Evolutionary conservation across 305 asterid genomes (phyloP).

Genomic region (Fraxinus sp.): DNA sequence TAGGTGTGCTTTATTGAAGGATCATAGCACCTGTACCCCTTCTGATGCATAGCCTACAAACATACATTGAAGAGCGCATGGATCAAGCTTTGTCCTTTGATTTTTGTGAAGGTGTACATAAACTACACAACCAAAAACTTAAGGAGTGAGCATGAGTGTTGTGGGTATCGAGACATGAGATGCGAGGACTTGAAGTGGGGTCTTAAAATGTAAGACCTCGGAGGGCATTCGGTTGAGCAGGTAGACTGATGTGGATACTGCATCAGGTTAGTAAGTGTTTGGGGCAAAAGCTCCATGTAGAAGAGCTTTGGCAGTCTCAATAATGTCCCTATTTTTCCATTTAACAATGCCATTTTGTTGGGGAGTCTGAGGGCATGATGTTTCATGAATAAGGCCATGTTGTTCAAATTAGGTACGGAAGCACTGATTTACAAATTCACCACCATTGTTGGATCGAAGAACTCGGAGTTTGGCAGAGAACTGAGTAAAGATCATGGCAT

Average conservation of each 20-base stretch:
- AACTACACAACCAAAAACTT: not conserved
- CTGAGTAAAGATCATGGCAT: not conserved
- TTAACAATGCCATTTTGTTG: not conserved
- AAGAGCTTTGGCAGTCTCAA: too few species aligned
- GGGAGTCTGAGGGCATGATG: not conserved
- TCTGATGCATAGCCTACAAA: not conserved
- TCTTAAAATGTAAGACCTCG: too few species aligned
- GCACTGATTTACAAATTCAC: not conserved
- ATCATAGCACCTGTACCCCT: not conserved
- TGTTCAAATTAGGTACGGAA: not conserved
- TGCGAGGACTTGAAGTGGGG: not conserved
- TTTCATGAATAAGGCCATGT: not conserved
- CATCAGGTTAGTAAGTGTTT: too few species aligned
- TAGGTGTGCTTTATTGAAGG: not conserved
- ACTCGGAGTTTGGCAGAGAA: not conserved
- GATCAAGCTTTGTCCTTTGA: not conserved
- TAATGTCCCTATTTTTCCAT: too few species aligned
- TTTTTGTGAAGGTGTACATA: not conserved
- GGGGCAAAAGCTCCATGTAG: too few species aligned
- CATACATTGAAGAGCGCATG: not conserved
- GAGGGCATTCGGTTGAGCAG: too few species aligned
- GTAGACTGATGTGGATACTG: too few species aligned
- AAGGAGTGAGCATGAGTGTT: not conserved
- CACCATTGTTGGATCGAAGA: not conserved
- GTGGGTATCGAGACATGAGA: not conserved